Evolutionary conservation across 768 basidiomycete genomes (phyloP).

Genomic region (Kwoniella europaea): DNA sequence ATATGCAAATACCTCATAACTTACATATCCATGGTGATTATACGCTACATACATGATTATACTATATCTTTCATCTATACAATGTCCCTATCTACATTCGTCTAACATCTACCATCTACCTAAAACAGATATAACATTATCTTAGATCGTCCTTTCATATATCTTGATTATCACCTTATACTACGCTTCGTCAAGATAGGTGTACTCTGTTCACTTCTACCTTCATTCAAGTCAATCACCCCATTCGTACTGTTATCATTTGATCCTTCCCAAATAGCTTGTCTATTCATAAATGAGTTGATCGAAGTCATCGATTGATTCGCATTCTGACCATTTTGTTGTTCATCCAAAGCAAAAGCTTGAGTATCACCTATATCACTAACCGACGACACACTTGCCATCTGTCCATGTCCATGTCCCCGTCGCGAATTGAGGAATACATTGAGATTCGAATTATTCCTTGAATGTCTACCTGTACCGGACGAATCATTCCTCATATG

Average conservation of each 20-base stretch:
- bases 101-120: background rate
- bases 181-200: slow-evolving; percentile 32
- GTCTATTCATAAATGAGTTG: slow-evolving; percentile 16
- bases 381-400: slow-evolving; percentile 16
- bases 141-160: no score
- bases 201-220: slow-evolving; percentile 37
- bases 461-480: background rate
- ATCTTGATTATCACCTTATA: background rate
- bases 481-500: slow-evolving; percentile 10
- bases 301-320: slow-evolving; percentile 17
- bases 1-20: background rate
- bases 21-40: no score
- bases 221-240: background rate
- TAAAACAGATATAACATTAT: background rate
- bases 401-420: slow-evolving; percentile 1
- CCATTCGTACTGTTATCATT: background rate
- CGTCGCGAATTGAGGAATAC: background rate
- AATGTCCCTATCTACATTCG: background rate
- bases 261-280: slow-evolving; percentile 15
- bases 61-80: background rate
- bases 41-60: no score
- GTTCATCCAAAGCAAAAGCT: slow-evolving; percentile 24
- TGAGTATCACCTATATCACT: slow-evolving; percentile 14
- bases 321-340: background rate
- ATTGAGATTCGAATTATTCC: slow-evolving; percentile 11